These are phyloP conservation scores for Aquilaria yunnanensis DNA, from an alignment of 345 rosid species.

Conservation along the genomic window DNA sequence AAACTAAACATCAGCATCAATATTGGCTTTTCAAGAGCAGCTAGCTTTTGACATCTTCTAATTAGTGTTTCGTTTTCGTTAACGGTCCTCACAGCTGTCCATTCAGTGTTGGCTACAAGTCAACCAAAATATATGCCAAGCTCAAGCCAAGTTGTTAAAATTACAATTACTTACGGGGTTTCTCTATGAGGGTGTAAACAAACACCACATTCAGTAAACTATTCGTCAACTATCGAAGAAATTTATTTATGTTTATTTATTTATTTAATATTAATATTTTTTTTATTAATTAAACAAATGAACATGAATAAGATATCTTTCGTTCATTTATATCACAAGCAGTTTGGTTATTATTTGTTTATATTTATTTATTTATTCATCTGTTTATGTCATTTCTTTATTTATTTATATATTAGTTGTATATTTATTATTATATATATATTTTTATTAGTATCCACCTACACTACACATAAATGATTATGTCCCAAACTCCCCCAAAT, in stretches of 20 bases:
- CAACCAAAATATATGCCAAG: not conserved
- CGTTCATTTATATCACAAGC: no score
- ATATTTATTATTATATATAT: no score
- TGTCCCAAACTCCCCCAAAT: no score
- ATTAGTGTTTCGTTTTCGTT: conserved; percentile 2
- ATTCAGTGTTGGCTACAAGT: not conserved
- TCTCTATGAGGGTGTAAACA: not conserved
- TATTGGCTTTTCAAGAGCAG: conserved; percentile 14
- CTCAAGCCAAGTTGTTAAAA: not conserved
- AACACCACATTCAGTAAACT: not conserved
- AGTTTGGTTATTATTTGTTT: no score
- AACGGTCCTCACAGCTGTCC: not conserved
- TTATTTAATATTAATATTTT: no score
- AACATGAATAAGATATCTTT: no score
- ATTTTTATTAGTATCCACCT: no score
- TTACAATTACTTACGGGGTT: not conserved
- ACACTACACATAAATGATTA: no score
- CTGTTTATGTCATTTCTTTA: no score
- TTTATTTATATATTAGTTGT: no score
- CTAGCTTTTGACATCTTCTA: conserved; percentile 25
- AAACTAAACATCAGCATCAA: conserved; percentile 12
- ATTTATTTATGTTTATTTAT: not conserved
- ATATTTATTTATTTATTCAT: no score
- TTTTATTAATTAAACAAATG: no score
- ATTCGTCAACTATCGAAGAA: not conserved